Conservation (phyloP, 495 filamentous ascomycete genomes). For the Aspergillus steynii region DNA sequence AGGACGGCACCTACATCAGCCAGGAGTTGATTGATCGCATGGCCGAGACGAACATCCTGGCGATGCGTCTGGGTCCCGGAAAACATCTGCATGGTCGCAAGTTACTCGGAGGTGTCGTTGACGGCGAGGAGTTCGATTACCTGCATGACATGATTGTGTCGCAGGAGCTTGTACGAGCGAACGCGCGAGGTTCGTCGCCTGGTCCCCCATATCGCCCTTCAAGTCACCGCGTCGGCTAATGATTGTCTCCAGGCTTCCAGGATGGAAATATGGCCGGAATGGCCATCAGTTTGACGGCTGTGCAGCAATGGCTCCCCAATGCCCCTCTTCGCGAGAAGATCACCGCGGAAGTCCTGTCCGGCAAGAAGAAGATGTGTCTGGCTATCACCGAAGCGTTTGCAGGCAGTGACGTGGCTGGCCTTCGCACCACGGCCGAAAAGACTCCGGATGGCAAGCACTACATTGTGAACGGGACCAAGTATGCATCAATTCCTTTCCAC, state of each 20-base stretch:
- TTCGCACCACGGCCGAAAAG: constrained; percentile 79
- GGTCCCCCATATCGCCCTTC: neutral
- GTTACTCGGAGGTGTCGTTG: constrained; percentile 67
- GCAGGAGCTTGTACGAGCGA: constrained; percentile 71
- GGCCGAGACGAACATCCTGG: constrained; percentile 70
- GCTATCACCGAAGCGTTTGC: constrained; percentile 91
- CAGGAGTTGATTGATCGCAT: constrained; percentile 78
- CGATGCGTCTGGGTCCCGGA: constrained; percentile 82
- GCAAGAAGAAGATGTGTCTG: constrained; percentile 84
- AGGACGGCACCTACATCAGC: constrained; percentile 69
- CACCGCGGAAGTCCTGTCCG: constrained; percentile 70
- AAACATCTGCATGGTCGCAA: constrained; percentile 73
- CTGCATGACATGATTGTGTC: constrained; percentile 78
- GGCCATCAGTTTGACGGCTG: constrained; percentile 79
- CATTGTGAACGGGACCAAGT: constrained; percentile 83
- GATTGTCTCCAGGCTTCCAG: constrained; percentile 38
- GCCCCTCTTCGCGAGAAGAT: constrained; percentile 63
- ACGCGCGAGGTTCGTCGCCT: constrained; percentile 55
- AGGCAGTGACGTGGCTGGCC: constrained; percentile 80
- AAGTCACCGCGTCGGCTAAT: neutral
- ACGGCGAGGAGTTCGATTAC: constrained; percentile 83
- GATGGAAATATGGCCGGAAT: constrained; percentile 73
- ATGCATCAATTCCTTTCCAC: neutral
- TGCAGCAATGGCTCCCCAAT: constrained; percentile 77
- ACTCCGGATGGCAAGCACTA: constrained; percentile 82